phyloP scores from a whole-genome alignment of 768 basidiomycete species.

The Cystofilobasidium bisporidii region DNA sequence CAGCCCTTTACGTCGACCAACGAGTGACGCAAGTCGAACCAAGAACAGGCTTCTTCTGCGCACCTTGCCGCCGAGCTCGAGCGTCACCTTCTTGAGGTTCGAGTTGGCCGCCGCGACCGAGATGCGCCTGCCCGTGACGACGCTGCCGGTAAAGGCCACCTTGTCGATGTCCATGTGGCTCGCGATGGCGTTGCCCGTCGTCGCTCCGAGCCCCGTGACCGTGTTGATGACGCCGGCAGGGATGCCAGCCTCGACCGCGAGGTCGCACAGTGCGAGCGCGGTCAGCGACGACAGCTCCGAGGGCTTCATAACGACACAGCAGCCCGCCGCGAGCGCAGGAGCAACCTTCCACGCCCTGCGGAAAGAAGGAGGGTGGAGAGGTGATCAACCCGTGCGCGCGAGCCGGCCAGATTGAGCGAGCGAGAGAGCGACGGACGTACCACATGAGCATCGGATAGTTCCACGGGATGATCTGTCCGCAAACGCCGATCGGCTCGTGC shows the following conservation, averaged over 20 bases:
- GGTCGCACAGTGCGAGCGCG: background rate
- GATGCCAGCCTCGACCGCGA: slow-evolving; percentile 16
- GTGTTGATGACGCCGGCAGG: slow-evolving; percentile 30
- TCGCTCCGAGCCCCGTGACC: slow-evolving; percentile 24
- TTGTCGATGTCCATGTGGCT: slow-evolving; percentile 77
- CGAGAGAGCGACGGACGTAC: too few species aligned
- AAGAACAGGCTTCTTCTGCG: too few species aligned
- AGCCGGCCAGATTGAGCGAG: too few species aligned
- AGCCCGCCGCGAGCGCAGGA: slow-evolving; percentile 81
- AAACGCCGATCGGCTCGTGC: slow-evolving; percentile 71
- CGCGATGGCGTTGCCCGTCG: slow-evolving; percentile 25
- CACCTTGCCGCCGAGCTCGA: slow-evolving; percentile 86
- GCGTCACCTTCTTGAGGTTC: slow-evolving; percentile 76
- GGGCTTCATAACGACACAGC: slow-evolving; percentile 61
- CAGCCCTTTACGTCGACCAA: too few species aligned
- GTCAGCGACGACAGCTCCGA: slow-evolving; percentile 69
- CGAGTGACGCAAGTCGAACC: too few species aligned
- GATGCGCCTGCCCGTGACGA: slow-evolving; percentile 65
- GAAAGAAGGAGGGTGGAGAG: background rate
- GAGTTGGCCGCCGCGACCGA: slow-evolving; percentile 67
- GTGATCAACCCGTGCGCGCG: too few species aligned
- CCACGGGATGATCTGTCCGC: slow-evolving; percentile 3
- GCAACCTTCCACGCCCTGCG: slow-evolving; percentile 29
- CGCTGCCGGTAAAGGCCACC: slow-evolving; percentile 56
- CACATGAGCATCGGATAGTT: too few species aligned